phyloP scores from a whole-genome alignment of 176 grass and related monocot genomes.

The Phoenix roebelenii region DNA sequence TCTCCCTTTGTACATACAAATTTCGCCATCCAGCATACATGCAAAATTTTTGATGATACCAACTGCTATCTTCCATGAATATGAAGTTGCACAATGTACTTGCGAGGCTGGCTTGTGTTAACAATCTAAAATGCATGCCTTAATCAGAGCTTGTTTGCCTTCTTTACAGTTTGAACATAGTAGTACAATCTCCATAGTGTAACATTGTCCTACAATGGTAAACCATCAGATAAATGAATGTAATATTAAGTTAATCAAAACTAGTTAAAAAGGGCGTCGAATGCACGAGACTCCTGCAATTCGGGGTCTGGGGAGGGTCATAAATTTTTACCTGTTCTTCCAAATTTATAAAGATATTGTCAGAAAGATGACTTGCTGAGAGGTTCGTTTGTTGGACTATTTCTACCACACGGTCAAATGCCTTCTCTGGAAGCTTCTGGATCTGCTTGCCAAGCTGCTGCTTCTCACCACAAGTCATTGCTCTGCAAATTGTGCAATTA shows the following conservation, averaged over 20 bases:
- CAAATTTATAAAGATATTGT: slow-evolving; percentile 42
- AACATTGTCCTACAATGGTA: slow-evolving; percentile 42
- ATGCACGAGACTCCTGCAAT: too few relatives aligned
- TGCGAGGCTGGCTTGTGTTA: too few relatives aligned
- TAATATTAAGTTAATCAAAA: background rate
- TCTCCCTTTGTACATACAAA: too few relatives aligned
- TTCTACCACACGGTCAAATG: slow-evolving; percentile 40
- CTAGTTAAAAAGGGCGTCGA: too few relatives aligned
- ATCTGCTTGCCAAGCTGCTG: slow-evolving; percentile 44
- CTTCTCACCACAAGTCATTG: slow-evolving; percentile 67
- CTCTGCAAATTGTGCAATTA: slow-evolving; percentile 27
- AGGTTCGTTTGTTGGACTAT: slow-evolving; percentile 32
- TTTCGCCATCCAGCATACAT: too few relatives aligned
- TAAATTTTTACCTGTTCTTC: slow-evolving; percentile 37
- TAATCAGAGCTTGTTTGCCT: slow-evolving; percentile 28
- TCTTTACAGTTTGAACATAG: slow-evolving; percentile 43
- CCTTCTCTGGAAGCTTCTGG: slow-evolving; percentile 53
- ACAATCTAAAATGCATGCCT: background rate
- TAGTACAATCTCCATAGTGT: slow-evolving; percentile 70
- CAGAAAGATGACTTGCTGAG: slow-evolving; percentile 26
- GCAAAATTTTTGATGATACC: too few relatives aligned
- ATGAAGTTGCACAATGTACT: too few relatives aligned
- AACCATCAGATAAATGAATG: slow-evolving; percentile 3
- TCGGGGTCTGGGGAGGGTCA: too few relatives aligned
- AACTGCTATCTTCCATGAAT: too few relatives aligned